These are phyloP conservation scores for Pseudotsuga menziesii DNA, from an alignment of 75 land plant genomes.

Conservation along the genomic window DNA sequence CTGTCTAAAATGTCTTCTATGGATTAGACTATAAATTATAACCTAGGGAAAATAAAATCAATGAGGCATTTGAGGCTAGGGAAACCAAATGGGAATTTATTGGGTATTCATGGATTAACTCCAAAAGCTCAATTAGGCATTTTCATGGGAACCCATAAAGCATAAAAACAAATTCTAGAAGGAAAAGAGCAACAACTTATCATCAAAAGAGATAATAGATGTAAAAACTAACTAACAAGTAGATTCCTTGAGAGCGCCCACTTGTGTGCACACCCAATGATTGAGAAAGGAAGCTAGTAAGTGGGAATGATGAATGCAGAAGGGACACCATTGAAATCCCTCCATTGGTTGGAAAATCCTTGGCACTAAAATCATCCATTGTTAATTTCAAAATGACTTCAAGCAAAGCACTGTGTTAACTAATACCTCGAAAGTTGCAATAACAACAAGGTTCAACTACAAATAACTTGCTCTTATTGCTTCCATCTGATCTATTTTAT, in stretches of 20 bases:
- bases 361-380: conserved; percentile 44
- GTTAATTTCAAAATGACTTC: neutral
- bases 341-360: conserved; percentile 86
- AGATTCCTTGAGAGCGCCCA: conserved; percentile 93
- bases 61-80: neutral
- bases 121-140: too few species aligned
- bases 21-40: too few species aligned
- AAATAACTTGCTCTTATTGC: too few species aligned
- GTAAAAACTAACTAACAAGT: conserved; percentile 75
- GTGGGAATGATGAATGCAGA: conserved; percentile 98
- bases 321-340: conserved; percentile 97
- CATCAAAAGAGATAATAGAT: too few species aligned
- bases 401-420: neutral
- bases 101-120: neutral
- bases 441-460: too few species aligned
- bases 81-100: neutral
- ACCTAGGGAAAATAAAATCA: neutral
- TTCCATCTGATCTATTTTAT: too few species aligned
- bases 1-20: too few species aligned
- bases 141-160: too few species aligned
- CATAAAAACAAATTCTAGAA: too few species aligned
- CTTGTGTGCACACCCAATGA: conserved; percentile 97
- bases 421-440: too few species aligned
- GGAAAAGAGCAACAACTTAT: too few species aligned
- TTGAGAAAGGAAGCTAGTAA: conserved; percentile 98